A percentile compares a stretch with the other conserved stretches of the same genome.
phyloP scores from a whole-genome alignment of 2,329 filamentous ascomycete species.

The Malbranchea zuffiana region DNA sequence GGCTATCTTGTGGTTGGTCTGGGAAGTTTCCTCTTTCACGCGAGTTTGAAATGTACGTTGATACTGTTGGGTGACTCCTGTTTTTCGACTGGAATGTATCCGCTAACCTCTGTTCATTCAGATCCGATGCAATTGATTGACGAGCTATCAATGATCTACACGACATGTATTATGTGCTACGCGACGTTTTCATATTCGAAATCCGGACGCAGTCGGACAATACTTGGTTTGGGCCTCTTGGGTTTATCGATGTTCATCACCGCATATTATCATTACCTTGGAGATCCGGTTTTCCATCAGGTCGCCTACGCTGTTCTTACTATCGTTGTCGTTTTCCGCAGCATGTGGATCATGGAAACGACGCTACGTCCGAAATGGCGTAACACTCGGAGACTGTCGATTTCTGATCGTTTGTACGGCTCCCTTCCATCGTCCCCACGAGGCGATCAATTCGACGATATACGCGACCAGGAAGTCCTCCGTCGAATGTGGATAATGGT shows the following conservation, averaged over 20 bases:
- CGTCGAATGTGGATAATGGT: slow-evolving; percentile 69
- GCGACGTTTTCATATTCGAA: slow-evolving; percentile 64
- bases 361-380: slow-evolving; percentile 51
- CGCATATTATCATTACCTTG: slow-evolving; percentile 67
- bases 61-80: slow-evolving; percentile 4
- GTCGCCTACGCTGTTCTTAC: slow-evolving; percentile 66
- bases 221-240: slow-evolving; percentile 49
- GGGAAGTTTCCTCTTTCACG: slow-evolving; percentile 54
- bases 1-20: slow-evolving; percentile 52
- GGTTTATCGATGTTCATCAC: slow-evolving; percentile 58
- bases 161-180: slow-evolving; percentile 58
- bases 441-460: slow-evolving; percentile 40
- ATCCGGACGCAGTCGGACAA: slow-evolving; percentile 39
- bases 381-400: slow-evolving; percentile 26
- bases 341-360: slow-evolving; percentile 66
- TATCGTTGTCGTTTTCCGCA: slow-evolving; percentile 56
- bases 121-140: slow-evolving; percentile 62
- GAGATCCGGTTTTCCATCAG: slow-evolving; percentile 75
- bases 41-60: slow-evolving; percentile 48
- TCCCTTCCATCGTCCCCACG: slow-evolving; percentile 28
- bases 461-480: slow-evolving; percentile 47
- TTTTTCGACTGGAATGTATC: slow-evolving; percentile 15
- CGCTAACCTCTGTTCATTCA: slow-evolving; percentile 20
- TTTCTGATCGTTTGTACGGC: slow-evolving; percentile 17
- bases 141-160: slow-evolving; percentile 62